Base-by-base conservation (phyloP, 306 rosid species). In the Glycine tomentella region DNA sequence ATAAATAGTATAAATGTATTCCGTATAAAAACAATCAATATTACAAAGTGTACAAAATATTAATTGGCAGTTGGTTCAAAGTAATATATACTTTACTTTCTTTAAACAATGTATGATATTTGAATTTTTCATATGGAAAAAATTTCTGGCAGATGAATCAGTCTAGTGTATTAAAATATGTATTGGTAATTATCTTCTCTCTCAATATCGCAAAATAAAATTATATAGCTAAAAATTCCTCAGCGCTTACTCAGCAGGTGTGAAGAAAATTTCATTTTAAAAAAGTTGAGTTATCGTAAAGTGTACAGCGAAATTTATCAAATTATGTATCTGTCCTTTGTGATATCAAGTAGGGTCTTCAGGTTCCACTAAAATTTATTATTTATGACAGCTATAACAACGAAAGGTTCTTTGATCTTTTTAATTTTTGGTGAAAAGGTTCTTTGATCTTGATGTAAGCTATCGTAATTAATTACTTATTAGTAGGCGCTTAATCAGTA, bases 341-440 rank as follows among this genome's bases (percentile, higher is more conserved):
- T 58, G 64, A 13, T 4, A 64, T 64, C 48, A 36, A 64, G 48
- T 64, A 64, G 48, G 69, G 69, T 64, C 48, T 65, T 36, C 4
- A 14, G 5, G 50, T 7, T 36, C 11, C 50, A 15, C 10, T 42
- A 52, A 67, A 15, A 40, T 15, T 15, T 40, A 67, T 67, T 42
- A 67, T 42, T n/a, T 66, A 3, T 15, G 52, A 67, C 72, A 40
- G 34, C 52, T 42, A 44, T 42, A 42, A 42, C 34, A 40, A 67
- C 0, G 34, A 42, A 42, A 67, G 52, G 34, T 42, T 38, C 7
- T 31, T 38, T 67, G 72, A 42, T 67, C 13, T 40, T 38, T 11
- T 20, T 20, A 20, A 20, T 20, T 20, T 20, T 20, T 20, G 20
- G 20, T 20, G 20, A 20, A 20, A 20, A 20, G 20, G 20, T 20